Conservation (phyloP, 1,139 yeast species). For the Debaryomyces sp. region DNA sequence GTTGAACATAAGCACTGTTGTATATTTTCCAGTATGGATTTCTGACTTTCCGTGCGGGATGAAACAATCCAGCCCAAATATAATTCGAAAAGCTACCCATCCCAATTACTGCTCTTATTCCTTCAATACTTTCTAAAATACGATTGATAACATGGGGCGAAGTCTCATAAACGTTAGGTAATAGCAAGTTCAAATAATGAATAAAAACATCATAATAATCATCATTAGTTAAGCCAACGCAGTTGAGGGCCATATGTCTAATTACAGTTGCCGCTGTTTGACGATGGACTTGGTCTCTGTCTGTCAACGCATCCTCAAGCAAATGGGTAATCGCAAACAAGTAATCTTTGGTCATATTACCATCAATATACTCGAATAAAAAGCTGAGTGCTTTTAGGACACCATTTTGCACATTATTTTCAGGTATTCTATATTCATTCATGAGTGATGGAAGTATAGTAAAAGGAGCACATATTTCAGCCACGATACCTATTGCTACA, state of each 20-base stretch:
- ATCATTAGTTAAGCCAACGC: constrained; percentile 74
- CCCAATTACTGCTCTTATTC: constrained; percentile 74
- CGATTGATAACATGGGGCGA: constrained; percentile 93
- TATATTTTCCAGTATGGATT: constrained; percentile 83
- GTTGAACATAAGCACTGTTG: constrained; percentile 75
- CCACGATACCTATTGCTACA: constrained; percentile 96
- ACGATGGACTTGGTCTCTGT: constrained; percentile 89
- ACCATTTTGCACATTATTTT: constrained; percentile 93
- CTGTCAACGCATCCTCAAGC: constrained; percentile 87
- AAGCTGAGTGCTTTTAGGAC: constrained; percentile 91
- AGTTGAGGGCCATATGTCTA: constrained; percentile 78
- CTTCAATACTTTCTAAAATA: constrained; percentile 79
- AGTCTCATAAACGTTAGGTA: constrained; percentile 89
- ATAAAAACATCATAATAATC: constrained; percentile 64
- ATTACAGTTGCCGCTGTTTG: constrained; percentile 95
- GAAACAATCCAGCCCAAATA: constrained; percentile 86
- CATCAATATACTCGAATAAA: constrained; percentile 89
- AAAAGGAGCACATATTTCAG: constrained; percentile 90
- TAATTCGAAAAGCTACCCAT: constrained; percentile 75
- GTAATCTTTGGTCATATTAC: constrained; percentile 73
- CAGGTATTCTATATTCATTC: constrained; percentile 95
- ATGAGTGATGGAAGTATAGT: constrained; percentile 95
- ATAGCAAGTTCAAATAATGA: constrained; percentile 70
- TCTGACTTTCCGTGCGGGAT: constrained; percentile 89
- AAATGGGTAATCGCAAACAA: constrained; percentile 80